Conservation (phyloP, 208 protist genomes). For the Spongospora subterranea region DNA sequence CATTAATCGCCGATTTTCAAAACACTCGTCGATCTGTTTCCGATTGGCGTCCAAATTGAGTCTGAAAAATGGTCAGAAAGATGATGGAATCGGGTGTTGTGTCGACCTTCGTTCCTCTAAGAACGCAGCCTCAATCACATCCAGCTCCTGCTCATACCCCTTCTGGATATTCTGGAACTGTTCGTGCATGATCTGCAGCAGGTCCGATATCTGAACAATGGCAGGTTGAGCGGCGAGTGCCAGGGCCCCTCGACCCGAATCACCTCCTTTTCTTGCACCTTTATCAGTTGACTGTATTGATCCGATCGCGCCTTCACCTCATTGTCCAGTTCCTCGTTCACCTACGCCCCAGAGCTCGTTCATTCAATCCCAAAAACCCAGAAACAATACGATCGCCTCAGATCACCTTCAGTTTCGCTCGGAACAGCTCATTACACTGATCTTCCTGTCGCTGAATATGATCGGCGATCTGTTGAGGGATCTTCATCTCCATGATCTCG, state of each 20-base stretch:
- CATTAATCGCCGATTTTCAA: slow-evolving; percentile 84
- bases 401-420: slow-evolving; percentile 33
- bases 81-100: background rate
- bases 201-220: background rate
- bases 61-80: background rate
- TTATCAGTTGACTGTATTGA: slow-evolving; percentile 54
- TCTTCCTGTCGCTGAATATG: slow-evolving; percentile 49
- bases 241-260: background rate
- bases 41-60: slow-evolving; percentile 79
- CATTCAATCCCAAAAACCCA: background rate
- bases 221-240: background rate
- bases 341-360: background rate
- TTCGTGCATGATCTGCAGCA: slow-evolving; percentile 46
- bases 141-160: slow-evolving; percentile 53
- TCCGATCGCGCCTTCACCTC: background rate
- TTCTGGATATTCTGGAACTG: slow-evolving; percentile 39
- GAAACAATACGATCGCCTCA: background rate
- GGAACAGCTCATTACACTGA: background rate
- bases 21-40: slow-evolving; percentile 83
- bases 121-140: slow-evolving; percentile 58
- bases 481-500: slow-evolving; percentile 7
- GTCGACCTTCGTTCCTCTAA: slow-evolving; percentile 26
- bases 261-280: slow-evolving; percentile 47
- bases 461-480: slow-evolving; percentile 42
- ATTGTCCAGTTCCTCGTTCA: slow-evolving; percentile 55